These are phyloP conservation scores for Pleurotus pulmonarius DNA, from an alignment of 768 basidiomycete genomes.

Conservation along the genomic window DNA sequence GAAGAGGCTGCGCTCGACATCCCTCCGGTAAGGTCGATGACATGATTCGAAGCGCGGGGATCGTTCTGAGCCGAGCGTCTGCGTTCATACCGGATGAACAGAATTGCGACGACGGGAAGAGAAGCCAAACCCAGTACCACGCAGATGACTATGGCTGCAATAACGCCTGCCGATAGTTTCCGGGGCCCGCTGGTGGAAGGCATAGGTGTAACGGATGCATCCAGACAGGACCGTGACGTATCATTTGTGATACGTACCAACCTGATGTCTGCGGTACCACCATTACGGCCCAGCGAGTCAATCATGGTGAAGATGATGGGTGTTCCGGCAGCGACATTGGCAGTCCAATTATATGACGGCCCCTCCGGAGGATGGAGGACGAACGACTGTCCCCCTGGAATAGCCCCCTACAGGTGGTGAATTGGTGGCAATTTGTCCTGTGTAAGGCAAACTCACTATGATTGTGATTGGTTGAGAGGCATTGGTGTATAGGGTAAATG, in stretches of 20 bases:
- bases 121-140: conserved; percentile 48
- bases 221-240: conserved; percentile 52
- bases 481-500: conserved; percentile 37
- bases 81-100: conserved; percentile 33
- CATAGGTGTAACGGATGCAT: conserved; percentile 47
- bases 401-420: conserved; percentile 40
- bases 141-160: conserved; percentile 52
- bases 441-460: conserved; percentile 30
- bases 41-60: not conserved
- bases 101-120: conserved; percentile 45
- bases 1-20: not conserved
- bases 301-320: conserved; percentile 54
- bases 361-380: conserved; percentile 37
- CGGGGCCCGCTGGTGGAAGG: conserved; percentile 21
- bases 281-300: conserved; percentile 45
- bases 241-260: conserved; percentile 45
- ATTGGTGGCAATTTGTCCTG: not conserved
- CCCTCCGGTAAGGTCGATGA: not conserved
- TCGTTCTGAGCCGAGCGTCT: not conserved
- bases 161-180: conserved; percentile 37
- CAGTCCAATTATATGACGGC: conserved; percentile 45
- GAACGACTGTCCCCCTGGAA: conserved; percentile 59
- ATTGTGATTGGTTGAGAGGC: conserved; percentile 56
- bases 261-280: conserved; percentile 57
- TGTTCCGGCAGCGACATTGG: conserved; percentile 56